Evolutionary conservation across 768 basidiomycete species (phyloP), one percentile per base, ranked within the genome.

Genomic region (Lepiota brunneoincarnata): DNA sequence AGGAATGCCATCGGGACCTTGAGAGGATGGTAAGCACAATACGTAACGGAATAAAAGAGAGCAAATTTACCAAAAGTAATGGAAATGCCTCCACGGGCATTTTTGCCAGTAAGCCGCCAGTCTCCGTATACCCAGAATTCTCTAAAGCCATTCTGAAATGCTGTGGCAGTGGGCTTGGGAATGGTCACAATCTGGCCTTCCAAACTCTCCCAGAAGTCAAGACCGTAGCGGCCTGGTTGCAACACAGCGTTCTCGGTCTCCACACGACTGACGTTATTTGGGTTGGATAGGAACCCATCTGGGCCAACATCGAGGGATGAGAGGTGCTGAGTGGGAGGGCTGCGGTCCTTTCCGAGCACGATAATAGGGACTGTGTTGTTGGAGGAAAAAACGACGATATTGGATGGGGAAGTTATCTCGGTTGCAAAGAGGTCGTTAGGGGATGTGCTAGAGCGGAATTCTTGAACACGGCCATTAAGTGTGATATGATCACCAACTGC

Each of bases 141-240:
- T 6, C 78, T 77, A 59, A 75, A 83, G 24, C 61, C 67, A 58
- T 82, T 83, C 26, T 74, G 73, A 61, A 83, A 84, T 53, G 74
- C 69, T 4, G 77, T 60, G 3, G 78, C 73, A 4, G 70, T 64
- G 2, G 84, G 82, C 3, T 65, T 69, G 3, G 72, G 76, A 20
- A 84, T 69, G 0, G 74, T 75, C 20, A 86, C 82, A 2, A 85
- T 67, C 59, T 80, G 76, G 2, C 82, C 82, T 55, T 82, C 79
- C 9, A 86, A 71, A 60, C 79, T 82, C 61, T 81, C 75, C 82
- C 83, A 86, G 61, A 86, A 85, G 61, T 85, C 83, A 31, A 84
- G 62, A 6, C 83, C 84, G 54, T 71, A 84, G 40, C 70, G 65
- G 23, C 76, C 71, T 1, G 82, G 82, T 48, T 75, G 72, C 36